Conservation (phyloP, 306 rosid genomes). For the Cucurbita moschata region DNA sequence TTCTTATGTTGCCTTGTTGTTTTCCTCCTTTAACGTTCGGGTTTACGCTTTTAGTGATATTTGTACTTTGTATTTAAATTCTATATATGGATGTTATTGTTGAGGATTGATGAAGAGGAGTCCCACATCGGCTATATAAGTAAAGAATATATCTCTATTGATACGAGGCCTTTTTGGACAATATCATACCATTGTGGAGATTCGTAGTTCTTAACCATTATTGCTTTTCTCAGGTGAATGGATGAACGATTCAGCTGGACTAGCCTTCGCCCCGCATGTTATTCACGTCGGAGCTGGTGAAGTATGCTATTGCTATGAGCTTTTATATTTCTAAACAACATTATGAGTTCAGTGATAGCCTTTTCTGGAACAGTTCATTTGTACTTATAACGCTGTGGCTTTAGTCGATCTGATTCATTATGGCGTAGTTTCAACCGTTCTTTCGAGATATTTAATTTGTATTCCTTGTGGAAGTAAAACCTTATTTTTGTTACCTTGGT, state of each 20-base stretch:
- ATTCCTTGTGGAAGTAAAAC: not conserved
- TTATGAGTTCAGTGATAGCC: not conserved
- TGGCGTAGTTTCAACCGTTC: not conserved
- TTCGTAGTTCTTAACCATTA: no score
- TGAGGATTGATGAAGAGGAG: no score
- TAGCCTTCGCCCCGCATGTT: constrained; percentile 91
- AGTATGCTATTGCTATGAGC: constrained; percentile 29
- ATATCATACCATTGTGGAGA: no score
- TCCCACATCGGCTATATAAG: no score
- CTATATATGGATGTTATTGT: not conserved
- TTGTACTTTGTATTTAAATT: not conserved
- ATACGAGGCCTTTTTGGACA: no score
- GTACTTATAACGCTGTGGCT: not conserved
- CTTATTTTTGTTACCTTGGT: not conserved
- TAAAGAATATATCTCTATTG: no score
- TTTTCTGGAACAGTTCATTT: not conserved
- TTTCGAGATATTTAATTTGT: not conserved
- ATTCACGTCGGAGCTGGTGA: constrained; percentile 63
- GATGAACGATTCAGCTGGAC: constrained; percentile 94
- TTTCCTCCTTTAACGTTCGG: not conserved
- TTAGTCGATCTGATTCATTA: not conserved
- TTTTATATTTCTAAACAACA: not conserved
- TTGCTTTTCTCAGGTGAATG: constrained; percentile 54
- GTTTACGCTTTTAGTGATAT: not conserved
- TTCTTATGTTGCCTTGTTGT: not conserved